Evolutionary conservation across 2,329 filamentous ascomycete genomes (phyloP), one percentile per base, ranked within the genome.

Genomic region (Botrytis cinerea): DNA sequence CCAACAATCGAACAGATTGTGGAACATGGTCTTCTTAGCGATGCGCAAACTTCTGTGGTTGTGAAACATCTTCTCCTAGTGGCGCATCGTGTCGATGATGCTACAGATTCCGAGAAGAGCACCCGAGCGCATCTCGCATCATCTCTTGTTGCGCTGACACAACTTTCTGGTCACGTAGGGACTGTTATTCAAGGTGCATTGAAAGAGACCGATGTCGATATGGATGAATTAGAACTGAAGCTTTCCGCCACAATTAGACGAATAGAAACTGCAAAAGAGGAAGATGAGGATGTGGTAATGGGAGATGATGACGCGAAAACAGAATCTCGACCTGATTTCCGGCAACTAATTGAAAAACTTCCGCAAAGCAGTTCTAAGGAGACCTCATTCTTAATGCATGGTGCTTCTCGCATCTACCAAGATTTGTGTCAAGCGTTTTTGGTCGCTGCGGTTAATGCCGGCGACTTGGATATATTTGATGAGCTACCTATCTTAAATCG

Each of bases 221-320:
- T 96, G 62, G 89, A 93, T 74, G 87, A 90, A 66, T 83, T 96
- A 28, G 93, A 96, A 82, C 87, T 93, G 83, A 91, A 89, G 77
- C 85, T 97, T 32, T 91, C 93, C 72, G 88, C 91, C 14, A 88
- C 90, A 16, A 88, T 95, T 75, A 88, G 91, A 59, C 87, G 87
- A 78, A 81, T 87, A 62, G 81, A 86, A 54, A 82, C 88, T 28
- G 84, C 86, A n/a, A 84, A 85, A 70, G 77, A 84, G 2, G 80
- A 84, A 38, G 83, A 86, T 66, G 86, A 87, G 43, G 87, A 89
- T 76, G 82, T 84, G 14, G 81, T 85, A 25, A 89, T 89, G 85
- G 83, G 82, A 28, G 85, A 85, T 75, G 78, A 78, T 1, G 76
- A 81, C 32, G 79, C 75, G 16, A 74, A 74, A 20, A 28, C 76